Evolutionary conservation across 768 basidiomycete species (phyloP), one percentile per base, ranked within the genome.

Genomic region (Tylopilus sp.): DNA sequence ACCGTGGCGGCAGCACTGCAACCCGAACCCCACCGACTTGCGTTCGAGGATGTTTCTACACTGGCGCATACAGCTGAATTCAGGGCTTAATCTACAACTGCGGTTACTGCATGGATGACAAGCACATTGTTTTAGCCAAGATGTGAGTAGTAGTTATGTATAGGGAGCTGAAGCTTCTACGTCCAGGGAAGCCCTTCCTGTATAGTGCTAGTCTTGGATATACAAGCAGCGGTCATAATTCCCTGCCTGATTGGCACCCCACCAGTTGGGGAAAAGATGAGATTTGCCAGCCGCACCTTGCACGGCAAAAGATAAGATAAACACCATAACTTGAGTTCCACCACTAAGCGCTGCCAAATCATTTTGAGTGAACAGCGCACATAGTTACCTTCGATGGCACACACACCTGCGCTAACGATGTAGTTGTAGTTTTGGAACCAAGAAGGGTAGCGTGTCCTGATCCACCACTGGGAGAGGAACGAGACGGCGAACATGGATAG

Each of bases 261-360:
- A 81, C 81, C 80, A 81, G 47, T 71, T 55, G n/a, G 80, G 77
- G 68, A 80, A 81, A 21, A 76, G 55, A 57, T 79, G 75, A 1
- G 78, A 59, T 0, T 65, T 59, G 11, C 80, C 79, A 2, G 75
- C 69, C 3, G 75, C 79, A 18, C 81, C 81, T 47, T 75, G 74
- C 0, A 81, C 77, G 0, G 78, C 70, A 51, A 73, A 74, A 0
- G 80, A 77, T 11, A 77, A 63, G 26, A 80, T 72, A 58, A 80
- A 79, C n/a, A 78, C 73, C 76, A 81, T 79, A 18, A 81, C 78
- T 60, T 81, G 71, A 1, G 66, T 64, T 13, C 71, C 74, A 17
- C 70, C 68, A 40, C 72, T 69, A n/a, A 77, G 71, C 15, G 63
- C 69, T 60, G 52, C 53, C 26, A 20, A 15, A 20, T 6, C 10